Base-by-base conservation (phyloP, 2,329 filamentous ascomycete genomes). In the Pochonia chlamydosporia region DNA sequence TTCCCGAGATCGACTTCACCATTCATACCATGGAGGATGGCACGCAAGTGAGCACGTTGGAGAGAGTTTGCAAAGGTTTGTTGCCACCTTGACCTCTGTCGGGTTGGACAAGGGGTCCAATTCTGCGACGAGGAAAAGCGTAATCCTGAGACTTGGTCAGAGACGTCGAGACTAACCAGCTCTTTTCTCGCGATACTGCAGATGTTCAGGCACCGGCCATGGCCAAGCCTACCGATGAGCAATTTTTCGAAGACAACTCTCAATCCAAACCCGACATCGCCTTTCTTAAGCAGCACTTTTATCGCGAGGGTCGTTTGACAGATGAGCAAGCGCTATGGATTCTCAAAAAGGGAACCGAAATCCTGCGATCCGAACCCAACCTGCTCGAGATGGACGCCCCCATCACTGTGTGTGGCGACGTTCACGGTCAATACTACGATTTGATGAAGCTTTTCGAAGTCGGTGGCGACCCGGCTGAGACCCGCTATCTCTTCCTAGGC, bases 381-480 rank as follows among this genome's bases (percentile, higher is more conserved):
- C 76, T 99, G 55, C 78, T 99, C 57, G 93, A 99, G 76, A 99
- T 99, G 93, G 93, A 99, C 68, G 93, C 93, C 35, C 93, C 93
- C 52, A 99, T 99, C 64, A 99, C 93, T 9, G 93, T 99, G 43
- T 99, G 93, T 62, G 93, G 93, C 64, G 93, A 99, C 63, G 91
- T 99, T 46, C 93, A 99, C 69, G 93, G 93, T 57, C 93, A 99
- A 72, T 99, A 97, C 74, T 99, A 96, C 68, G 93, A 99, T 68
- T 72, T 99, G 64, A 99, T 99, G 93, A 99, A 99, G 76, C 79
- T 99, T 28, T 99, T 99, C 62, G 93, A 99, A 70, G 93, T 99
- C 44, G 93, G 93, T 56, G 93, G 93, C 54, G 93, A 99, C 67
- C 93, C 93, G 35, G 82, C 92, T 46, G 93, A 99, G 72, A 99